These are phyloP conservation scores for Chaetomium sp. DNA, from an alignment of 2,329 filamentous ascomycete species.

Conservation along the genomic window DNA sequence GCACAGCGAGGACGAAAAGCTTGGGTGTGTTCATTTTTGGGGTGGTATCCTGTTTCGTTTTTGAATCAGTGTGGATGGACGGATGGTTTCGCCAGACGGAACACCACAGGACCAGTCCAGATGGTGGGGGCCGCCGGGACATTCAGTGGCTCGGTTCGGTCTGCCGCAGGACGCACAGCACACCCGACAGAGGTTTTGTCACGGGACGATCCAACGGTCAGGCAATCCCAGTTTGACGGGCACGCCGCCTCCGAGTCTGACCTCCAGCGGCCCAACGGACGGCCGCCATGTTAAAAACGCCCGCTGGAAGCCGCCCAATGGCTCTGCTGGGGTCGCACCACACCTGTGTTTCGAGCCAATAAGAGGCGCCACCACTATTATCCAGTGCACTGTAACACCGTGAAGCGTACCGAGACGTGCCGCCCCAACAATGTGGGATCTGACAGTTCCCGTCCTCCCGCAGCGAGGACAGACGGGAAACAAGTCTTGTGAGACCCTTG, in stretches of 20 bases:
- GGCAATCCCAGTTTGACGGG: conserved; percentile 9
- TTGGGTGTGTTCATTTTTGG: too few species aligned
- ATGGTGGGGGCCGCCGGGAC: background rate
- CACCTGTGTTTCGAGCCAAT: conserved; percentile 11
- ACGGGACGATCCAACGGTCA: conserved; percentile 8
- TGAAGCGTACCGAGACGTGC: conserved; percentile 13
- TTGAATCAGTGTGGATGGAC: too few species aligned
- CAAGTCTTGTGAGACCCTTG: conserved; percentile 14
- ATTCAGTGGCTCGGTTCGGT: background rate
- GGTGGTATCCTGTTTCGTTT: too few species aligned
- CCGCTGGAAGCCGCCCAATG: conserved; percentile 12
- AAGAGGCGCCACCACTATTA: conserved; percentile 11
- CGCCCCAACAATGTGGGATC: conserved; percentile 19
- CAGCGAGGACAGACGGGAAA: conserved; percentile 18
- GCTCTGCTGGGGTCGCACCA: conserved; percentile 11
- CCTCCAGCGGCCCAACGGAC: conserved; percentile 10
- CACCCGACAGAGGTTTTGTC: background rate
- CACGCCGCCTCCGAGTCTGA: conserved; percentile 4
- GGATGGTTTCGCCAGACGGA: too few species aligned
- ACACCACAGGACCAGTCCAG: too few species aligned
- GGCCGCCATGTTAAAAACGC: conserved; percentile 3
- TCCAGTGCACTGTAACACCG: conserved; percentile 10
- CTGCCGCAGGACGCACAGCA: background rate
- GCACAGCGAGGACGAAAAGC: too few species aligned
- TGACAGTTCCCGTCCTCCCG: conserved; percentile 17